phyloP scores from a whole-genome alignment of 2,329 filamentous ascomycete genomes.

The Colletotrichum noveboracense region DNA sequence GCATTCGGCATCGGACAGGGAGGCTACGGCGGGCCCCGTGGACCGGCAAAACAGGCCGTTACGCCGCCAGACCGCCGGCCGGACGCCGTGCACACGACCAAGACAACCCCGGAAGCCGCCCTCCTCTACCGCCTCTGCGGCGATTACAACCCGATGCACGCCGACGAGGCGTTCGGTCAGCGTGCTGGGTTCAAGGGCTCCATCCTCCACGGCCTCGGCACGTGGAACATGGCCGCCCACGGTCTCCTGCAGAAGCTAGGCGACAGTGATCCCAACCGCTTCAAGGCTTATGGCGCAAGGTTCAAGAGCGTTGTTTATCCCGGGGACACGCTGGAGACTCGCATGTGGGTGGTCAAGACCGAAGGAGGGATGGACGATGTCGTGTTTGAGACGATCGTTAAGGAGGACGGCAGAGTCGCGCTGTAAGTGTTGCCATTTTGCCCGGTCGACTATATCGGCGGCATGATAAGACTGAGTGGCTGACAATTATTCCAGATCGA shows the following conservation, averaged over 20 bases:
- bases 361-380: conserved; percentile 37
- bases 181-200: conserved; percentile 49
- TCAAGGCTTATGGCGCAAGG: conserved; percentile 47
- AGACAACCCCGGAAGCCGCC: conserved; percentile 42
- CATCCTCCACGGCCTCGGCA: conserved; percentile 51
- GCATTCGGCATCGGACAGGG: conserved; percentile 51
- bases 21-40: conserved; percentile 47
- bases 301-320: conserved; percentile 53
- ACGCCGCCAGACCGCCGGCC: conserved; percentile 38
- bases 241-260: conserved; percentile 45
- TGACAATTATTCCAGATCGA: conserved; percentile 24
- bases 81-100: conserved; percentile 40
- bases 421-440: conserved; percentile 25
- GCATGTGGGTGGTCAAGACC: conserved; percentile 43
- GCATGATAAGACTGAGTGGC: conserved; percentile 22
- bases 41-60: conserved; percentile 36
- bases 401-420: conserved; percentile 40
- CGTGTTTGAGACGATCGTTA: conserved; percentile 44
- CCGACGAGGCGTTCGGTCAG: conserved; percentile 44
- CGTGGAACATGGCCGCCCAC: conserved; percentile 52
- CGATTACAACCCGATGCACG: conserved; percentile 54
- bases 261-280: conserved; percentile 40
- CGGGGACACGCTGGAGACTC: conserved; percentile 47
- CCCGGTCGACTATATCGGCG: background rate
- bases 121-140: conserved; percentile 51